Evolutionary conservation across 2,329 filamentous ascomycete genomes (phyloP), one percentile per base, ranked within the genome.

Genomic region (Cercospora janseana): DNA sequence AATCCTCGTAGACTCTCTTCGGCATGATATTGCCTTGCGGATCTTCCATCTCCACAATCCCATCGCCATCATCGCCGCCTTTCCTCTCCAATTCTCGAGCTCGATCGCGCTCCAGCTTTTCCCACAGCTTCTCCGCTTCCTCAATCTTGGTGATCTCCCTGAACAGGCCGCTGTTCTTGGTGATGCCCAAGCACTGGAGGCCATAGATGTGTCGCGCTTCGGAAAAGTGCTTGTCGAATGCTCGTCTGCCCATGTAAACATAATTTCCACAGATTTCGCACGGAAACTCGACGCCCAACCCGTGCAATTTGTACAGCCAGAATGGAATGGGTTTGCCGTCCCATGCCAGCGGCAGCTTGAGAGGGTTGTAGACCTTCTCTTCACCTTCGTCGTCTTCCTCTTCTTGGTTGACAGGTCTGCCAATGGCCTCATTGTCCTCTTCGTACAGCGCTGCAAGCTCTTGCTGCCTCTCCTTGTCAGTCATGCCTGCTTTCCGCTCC

Each of bases 311-410:
- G 77, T 97, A 98, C 12, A 98, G 79, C 93, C 93, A 98, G 75
- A 93, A 98, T 0, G 94, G 93, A 62, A 98, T 98, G 0, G 94
- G 93, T 67, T 98, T 98, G 61, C 94, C 93, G 60, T 98, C 93
- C 94, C 94, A 98, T 2, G 89, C 92, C 6, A 98, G 79, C 0
- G 93, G 93, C 2, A 98, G 78, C 67, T 98, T 98, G 59, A 98
- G 79, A 0, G 93, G 93, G 69, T 98, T 98, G 77, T 97, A 96
- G 52, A 97, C 87, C 66, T 85, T 91, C 58, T 95, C 90, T 34
- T 92, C 88, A 44, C 63, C 66, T 34, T 70, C 69, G 29, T 83
- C 87, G 0, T 89, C 86, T 8, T 82, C 82, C 0, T 74, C 72
- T 1, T 85, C 83, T 0, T 80, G 81, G 1, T 55, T 55, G 10